These are phyloP conservation scores for Picochlorum sp. DNA, from an alignment of 139 green algal genomes.

Conservation along the genomic window DNA sequence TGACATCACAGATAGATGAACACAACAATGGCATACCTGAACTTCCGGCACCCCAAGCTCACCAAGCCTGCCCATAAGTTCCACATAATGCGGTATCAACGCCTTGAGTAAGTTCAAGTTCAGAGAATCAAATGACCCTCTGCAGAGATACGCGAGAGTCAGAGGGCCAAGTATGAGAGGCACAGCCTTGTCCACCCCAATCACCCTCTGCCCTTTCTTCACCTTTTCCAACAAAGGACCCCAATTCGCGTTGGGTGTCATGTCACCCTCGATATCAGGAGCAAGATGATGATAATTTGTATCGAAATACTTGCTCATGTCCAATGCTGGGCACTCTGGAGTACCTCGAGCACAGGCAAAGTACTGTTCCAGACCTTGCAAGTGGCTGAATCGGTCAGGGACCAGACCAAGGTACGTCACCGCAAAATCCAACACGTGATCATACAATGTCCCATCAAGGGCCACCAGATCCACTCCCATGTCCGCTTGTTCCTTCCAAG, in stretches of 20 bases:
- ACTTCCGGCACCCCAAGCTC: constrained; percentile 41
- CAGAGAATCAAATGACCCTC: constrained; percentile 52
- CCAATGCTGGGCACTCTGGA: constrained; percentile 44
- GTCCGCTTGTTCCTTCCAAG: constrained; percentile 46
- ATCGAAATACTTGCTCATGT: constrained; percentile 90
- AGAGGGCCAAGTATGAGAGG: constrained; percentile 75
- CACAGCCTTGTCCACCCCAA: constrained; percentile 58
- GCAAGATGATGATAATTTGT: constrained; percentile 89
- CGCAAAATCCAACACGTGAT: constrained; percentile 78
- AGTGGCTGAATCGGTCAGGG: constrained; percentile 56
- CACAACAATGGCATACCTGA: constrained; percentile 10
- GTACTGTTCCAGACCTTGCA: constrained; percentile 57
- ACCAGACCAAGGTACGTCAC: constrained; percentile 56
- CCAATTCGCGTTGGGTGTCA: constrained; percentile 42
- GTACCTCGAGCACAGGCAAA: constrained; percentile 79
- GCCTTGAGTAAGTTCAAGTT: constrained; percentile 57
- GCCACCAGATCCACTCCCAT: constrained; percentile 54
- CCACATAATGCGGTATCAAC: constrained; percentile 21
- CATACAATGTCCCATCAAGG: constrained; percentile 78
- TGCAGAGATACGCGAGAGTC: constrained; percentile 59
- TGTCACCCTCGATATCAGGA: constrained; percentile 54
- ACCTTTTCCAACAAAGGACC: constrained; percentile 47
- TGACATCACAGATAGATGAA: not conserved
- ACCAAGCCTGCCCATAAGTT: not conserved
- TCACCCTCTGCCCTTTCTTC: constrained; percentile 43